Percentiles rank a stretch among this genome's conserved stretches.
Evolutionary conservation across 345 rosid species (phyloP).

Genomic region (Rhodamnia rubescens): DNA sequence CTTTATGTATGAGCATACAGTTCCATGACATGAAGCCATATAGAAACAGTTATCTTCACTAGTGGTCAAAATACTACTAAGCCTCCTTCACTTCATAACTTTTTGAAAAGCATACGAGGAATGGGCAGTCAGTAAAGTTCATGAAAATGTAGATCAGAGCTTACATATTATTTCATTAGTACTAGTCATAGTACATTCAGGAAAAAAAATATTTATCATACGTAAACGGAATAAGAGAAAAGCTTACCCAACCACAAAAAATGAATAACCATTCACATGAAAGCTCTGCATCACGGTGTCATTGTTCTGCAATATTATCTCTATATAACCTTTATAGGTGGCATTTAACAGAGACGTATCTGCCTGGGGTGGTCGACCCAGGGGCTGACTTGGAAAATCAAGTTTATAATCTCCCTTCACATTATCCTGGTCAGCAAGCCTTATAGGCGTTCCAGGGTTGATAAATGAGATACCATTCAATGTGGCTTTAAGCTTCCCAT

Average conservation of each 20-base stretch:
- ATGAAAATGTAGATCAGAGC: neutral
- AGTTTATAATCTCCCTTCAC: constrained; percentile 84
- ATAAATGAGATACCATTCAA: constrained; percentile 80
- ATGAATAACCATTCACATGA: constrained; percentile 78
- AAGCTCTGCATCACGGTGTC: constrained; percentile 88
- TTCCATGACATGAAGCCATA: neutral
- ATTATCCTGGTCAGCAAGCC: constrained; percentile 59
- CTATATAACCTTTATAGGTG: constrained; percentile 80
- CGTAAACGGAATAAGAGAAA: neutral
- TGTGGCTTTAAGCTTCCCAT: constrained; percentile 55
- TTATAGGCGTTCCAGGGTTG: constrained; percentile 56
- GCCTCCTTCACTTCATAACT: neutral
- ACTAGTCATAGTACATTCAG: neutral
- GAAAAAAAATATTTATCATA: neutral
- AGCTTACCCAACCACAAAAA: constrained; percentile 81
- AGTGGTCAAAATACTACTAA: neutral
- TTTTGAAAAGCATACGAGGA: neutral
- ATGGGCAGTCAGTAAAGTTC: neutral
- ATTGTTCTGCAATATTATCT: constrained; percentile 77
- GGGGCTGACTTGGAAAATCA: constrained; percentile 76
- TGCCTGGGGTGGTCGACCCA: constrained; percentile 32
- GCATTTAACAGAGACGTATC: constrained; percentile 78
- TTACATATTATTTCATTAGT: neutral
- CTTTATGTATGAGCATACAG: neutral
- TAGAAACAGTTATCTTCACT: neutral